phyloP scores from a whole-genome alignment of 495 filamentous ascomycete species.

The Tuber borchii region DNA sequence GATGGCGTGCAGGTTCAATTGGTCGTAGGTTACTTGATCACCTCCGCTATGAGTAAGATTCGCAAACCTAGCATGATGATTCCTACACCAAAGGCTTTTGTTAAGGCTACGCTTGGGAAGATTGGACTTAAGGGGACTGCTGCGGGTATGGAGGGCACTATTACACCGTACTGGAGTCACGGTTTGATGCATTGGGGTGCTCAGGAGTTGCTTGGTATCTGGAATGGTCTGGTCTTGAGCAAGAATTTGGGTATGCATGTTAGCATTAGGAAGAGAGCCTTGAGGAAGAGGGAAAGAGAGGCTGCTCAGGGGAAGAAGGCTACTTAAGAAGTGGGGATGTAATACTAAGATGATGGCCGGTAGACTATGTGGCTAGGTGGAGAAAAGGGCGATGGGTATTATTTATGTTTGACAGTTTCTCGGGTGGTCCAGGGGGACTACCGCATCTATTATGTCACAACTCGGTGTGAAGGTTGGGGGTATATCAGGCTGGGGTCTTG shows the following conservation, averaged over 20 bases:
- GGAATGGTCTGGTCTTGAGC: constrained; percentile 55
- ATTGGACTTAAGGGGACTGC: constrained; percentile 72
- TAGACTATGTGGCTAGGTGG: neutral
- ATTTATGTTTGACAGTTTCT: neutral
- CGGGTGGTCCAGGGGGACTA: neutral
- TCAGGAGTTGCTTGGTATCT: constrained; percentile 61
- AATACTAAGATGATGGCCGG: neutral
- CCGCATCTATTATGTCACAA: neutral
- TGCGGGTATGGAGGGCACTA: constrained; percentile 67
- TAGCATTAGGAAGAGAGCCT: constrained; percentile 74
- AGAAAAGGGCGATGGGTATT: neutral
- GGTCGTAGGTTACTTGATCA: constrained; percentile 84
- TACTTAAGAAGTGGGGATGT: neutral
- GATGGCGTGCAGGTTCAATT: constrained; percentile 78
- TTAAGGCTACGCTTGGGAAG: constrained; percentile 68
- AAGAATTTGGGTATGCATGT: constrained; percentile 77
- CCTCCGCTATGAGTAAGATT: constrained; percentile 93
- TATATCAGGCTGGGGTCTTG: neutral
- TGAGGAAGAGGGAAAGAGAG: constrained; percentile 83
- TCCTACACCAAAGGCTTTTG: constrained; percentile 75
- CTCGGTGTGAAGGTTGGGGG: neutral
- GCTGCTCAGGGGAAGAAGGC: constrained; percentile 38
- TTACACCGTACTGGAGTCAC: constrained; percentile 90
- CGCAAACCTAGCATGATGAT: constrained; percentile 66
- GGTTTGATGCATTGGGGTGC: constrained; percentile 79